Percentiles rank a stretch among this genome's conserved stretches.
Conservation (phyloP, 768 basidiomycete genomes). For the Rossbeevera mucosa region DNA sequence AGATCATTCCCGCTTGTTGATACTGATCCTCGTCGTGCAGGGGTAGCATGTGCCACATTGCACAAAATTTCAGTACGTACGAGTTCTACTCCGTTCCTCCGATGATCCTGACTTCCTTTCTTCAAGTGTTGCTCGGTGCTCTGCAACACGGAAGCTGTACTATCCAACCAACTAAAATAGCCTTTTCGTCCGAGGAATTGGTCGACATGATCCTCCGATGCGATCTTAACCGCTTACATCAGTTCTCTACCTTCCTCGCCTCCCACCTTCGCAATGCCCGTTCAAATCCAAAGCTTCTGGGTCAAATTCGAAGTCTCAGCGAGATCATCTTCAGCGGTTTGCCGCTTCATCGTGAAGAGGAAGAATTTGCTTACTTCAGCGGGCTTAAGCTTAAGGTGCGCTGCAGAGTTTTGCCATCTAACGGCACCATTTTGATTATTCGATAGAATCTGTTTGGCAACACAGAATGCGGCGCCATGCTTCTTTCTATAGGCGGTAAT, state of each 20-base stretch:
- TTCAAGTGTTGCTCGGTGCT: constrained; percentile 58
- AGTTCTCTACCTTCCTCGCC: constrained; percentile 67
- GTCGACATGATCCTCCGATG: constrained; percentile 65
- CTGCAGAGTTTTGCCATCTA: constrained; percentile 14
- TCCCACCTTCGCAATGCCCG: constrained; percentile 59
- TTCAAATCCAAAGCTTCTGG: constrained; percentile 55
- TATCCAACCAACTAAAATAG: constrained; percentile 62
- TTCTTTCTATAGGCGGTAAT: constrained; percentile 53
- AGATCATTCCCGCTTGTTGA: constrained; percentile 16
- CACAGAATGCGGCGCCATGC: constrained; percentile 74
- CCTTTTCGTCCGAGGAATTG: constrained; percentile 65
- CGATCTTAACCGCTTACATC: constrained; percentile 68
- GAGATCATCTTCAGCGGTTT: constrained; percentile 67
- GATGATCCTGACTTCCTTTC: constrained; percentile 19
- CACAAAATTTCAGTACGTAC: constrained; percentile 65
- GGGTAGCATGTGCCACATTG: constrained; percentile 84
- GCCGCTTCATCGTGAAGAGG: constrained; percentile 60
- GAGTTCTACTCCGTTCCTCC: constrained; percentile 12
- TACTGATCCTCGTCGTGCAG: constrained; percentile 42
- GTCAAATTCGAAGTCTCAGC: constrained; percentile 50
- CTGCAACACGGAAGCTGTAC: constrained; percentile 71
- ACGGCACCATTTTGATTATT: constrained; percentile 18
- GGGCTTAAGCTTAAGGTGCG: constrained; percentile 62
- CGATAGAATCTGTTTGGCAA: constrained; percentile 73
- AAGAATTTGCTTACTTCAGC: constrained; percentile 62